These are phyloP conservation scores for Candida neerlandica DNA, from an alignment of 1,139 yeast genomes.

Conservation along the genomic window DNA sequence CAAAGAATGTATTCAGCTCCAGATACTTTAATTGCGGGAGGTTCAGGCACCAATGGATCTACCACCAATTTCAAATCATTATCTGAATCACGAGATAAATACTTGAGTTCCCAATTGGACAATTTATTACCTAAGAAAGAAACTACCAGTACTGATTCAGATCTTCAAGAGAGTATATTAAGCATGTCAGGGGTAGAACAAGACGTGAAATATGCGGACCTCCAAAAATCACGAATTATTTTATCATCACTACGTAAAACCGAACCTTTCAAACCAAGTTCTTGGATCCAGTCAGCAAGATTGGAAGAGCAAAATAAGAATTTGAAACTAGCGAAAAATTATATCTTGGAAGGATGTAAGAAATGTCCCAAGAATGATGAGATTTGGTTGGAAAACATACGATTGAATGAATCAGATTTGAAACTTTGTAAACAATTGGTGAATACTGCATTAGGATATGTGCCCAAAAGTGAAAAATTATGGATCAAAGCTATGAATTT, in stretches of 20 bases:
- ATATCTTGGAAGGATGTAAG: constrained; percentile 74
- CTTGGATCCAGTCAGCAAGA: constrained; percentile 89
- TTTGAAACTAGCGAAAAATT: constrained; percentile 54
- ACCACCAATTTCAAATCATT: constrained; percentile 54
- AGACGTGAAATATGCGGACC: constrained; percentile 17
- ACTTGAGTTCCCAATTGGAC: constrained; percentile 53
- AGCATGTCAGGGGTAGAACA: constrained; percentile 13
- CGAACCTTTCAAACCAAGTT: constrained; percentile 72
- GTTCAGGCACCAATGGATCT: constrained; percentile 14
- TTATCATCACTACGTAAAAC: constrained; percentile 68
- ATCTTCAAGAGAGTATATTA: constrained; percentile 15
- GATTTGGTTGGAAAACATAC: constrained; percentile 80
- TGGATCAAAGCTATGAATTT: constrained; percentile 75
- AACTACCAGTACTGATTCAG: constrained; percentile 47
- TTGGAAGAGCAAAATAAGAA: constrained; percentile 71
- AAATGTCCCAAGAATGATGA: constrained; percentile 68
- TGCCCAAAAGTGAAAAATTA: constrained; percentile 57
- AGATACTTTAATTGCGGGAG: constrained; percentile 53
- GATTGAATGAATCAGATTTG: constrained; percentile 57
- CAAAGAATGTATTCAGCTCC: constrained; percentile 84
- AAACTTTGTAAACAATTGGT: constrained; percentile 55
- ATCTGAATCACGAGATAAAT: constrained; percentile 54
- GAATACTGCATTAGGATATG: constrained; percentile 63
- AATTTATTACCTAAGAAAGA: constrained; percentile 17
- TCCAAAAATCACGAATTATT: constrained; percentile 56